Percentiles rank a stretch among this genome's conserved stretches.
phyloP scores from a whole-genome alignment of 73 alveolate genomes.

The Paramecium sonneborni region DNA sequence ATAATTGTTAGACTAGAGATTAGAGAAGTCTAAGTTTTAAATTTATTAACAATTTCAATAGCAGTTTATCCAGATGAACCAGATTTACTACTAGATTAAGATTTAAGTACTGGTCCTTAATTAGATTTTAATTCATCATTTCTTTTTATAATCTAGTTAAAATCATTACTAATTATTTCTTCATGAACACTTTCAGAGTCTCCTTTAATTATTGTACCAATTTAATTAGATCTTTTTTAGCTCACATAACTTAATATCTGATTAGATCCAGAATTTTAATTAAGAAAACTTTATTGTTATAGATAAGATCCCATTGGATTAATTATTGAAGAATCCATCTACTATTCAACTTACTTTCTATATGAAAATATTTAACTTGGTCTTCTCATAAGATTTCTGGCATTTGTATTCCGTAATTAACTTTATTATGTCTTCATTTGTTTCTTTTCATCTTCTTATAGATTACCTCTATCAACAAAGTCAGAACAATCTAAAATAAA shows the following conservation, averaged over 20 bases:
- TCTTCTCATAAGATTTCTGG: not conserved
- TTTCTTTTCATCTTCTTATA: not conserved
- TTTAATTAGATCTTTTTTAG: not conserved
- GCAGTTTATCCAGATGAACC: slow-evolving; percentile 22
- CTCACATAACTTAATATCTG: not conserved
- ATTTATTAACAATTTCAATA: not conserved
- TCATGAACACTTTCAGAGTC: not conserved
- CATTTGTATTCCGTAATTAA: not conserved
- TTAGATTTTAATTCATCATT: not conserved
- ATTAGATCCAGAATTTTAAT: not conserved
- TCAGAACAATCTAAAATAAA: not conserved
- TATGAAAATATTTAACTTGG: not conserved
- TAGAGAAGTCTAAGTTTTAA: not conserved
- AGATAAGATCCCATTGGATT: not conserved
- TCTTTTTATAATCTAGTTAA: not conserved
- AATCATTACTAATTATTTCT: not conserved
- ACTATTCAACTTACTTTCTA: not conserved
- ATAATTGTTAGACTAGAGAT: slow-evolving; percentile 38
- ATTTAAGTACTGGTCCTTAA: not conserved
- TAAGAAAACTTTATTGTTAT: not conserved
- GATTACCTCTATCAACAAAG: not conserved
- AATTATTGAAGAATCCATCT: not conserved
- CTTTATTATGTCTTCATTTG: not conserved
- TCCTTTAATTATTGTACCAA: not conserved
- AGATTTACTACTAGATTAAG: slow-evolving; percentile 30